Evolutionary conservation across 1,139 yeast species (phyloP).

Genomic region (Geotrichum phurueaensis): DNA sequence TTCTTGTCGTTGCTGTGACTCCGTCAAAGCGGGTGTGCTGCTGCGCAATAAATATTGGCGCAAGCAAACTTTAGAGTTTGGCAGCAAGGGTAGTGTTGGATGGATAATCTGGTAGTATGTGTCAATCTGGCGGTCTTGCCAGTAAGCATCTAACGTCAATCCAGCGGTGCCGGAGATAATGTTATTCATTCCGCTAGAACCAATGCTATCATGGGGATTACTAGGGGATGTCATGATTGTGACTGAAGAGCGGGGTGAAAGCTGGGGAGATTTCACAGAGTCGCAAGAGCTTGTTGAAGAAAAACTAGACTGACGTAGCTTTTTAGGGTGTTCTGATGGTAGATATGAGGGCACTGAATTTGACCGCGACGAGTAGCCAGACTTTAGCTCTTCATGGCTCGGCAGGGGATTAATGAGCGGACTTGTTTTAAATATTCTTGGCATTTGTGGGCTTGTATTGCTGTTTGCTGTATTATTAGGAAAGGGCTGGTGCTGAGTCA

Average conservation of each 20-base stretch:
- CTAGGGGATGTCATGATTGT: not conserved
- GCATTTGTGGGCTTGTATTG: not conserved
- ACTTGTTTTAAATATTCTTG: not conserved
- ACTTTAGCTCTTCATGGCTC: not conserved
- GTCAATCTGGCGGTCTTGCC: slow-evolving; percentile 36
- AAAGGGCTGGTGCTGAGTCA: not conserved
- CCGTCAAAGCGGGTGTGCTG: slow-evolving; percentile 19
- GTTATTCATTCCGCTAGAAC: not conserved
- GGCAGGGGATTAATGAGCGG: not conserved
- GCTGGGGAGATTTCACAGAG: slow-evolving; percentile 2
- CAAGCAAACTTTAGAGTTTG: slow-evolving; percentile 31
- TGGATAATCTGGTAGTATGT: slow-evolving; percentile 38
- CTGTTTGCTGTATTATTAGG: not conserved
- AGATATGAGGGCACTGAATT: slow-evolving; percentile 10
- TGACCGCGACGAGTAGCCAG: slow-evolving; percentile 6
- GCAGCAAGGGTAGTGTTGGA: slow-evolving; percentile 39
- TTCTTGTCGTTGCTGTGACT: not conserved
- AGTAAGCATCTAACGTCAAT: slow-evolving; percentile 15
- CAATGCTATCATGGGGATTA: not conserved
- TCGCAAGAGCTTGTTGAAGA: slow-evolving; percentile 5
- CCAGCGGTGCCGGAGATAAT: not conserved
- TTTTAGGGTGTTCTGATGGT: not conserved
- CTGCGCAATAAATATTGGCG: slow-evolving; percentile 21
- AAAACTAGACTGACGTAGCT: not conserved
- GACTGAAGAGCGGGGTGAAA: slow-evolving; percentile 1